These are phyloP conservation scores for Backusella liffmaniae DNA, from an alignment of 192 early-diverging fungal genomes.

Conservation along the genomic window DNA sequence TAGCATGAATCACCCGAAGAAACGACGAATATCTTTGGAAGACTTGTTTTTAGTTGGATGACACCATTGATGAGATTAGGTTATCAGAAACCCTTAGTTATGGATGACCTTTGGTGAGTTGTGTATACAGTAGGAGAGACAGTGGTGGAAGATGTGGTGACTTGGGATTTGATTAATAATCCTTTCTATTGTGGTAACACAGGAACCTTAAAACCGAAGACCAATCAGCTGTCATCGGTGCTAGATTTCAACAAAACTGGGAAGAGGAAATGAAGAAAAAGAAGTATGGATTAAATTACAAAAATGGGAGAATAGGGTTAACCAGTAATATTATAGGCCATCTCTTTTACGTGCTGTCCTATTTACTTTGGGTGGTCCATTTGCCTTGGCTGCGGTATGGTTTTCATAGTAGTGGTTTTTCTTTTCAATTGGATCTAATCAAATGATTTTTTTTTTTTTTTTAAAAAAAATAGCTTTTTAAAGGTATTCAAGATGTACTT, in stretches of 20 bases:
- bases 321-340: conserved; percentile 46
- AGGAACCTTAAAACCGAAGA: conserved; percentile 60
- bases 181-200: not conserved
- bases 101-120: conserved; percentile 70
- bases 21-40: conserved; percentile 83
- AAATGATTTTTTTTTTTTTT: not conserved
- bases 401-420: not conserved
- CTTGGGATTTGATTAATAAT: conserved; percentile 4
- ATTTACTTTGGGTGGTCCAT: conserved; percentile 60
- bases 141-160: not conserved
- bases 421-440: not conserved
- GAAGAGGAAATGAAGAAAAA: conserved; percentile 61
- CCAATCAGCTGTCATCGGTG: conserved; percentile 56
- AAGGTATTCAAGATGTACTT: conserved; percentile 71
- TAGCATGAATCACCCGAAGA: conserved; percentile 67
- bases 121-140: not conserved
- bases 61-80: conserved; percentile 82
- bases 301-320: not conserved
- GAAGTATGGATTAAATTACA: conserved; percentile 24
- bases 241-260: conserved; percentile 69
- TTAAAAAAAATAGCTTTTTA: conserved; percentile 56
- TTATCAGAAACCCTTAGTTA: conserved; percentile 66
- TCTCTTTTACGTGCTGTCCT: conserved; percentile 68
- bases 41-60: conserved; percentile 89
- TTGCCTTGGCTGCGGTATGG: conserved; percentile 63